A percentile compares a stretch with the other conserved stretches of the same genome.
These are phyloP conservation scores for Boletellus sp. DNA, from an alignment of 768 basidiomycete genomes.

Conservation along the genomic window DNA sequence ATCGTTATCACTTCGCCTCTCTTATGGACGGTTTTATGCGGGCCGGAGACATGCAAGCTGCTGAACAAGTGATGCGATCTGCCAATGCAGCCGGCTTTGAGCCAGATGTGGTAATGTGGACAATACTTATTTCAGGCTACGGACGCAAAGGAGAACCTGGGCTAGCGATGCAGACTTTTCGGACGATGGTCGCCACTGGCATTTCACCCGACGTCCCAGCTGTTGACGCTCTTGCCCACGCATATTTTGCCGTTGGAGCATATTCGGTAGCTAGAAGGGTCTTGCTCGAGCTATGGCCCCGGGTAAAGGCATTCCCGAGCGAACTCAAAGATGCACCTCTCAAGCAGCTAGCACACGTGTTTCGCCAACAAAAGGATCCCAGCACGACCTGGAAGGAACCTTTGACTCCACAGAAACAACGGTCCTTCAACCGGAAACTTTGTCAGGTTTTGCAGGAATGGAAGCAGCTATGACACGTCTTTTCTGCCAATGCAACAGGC, in stretches of 20 bases:
- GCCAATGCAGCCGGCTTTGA: slow-evolving; percentile 47
- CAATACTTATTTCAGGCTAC: slow-evolving; percentile 70
- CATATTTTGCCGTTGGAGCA: slow-evolving; percentile 57
- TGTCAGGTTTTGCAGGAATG: slow-evolving; percentile 25
- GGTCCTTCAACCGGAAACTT: slow-evolving; percentile 39
- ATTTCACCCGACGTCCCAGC: slow-evolving; percentile 67
- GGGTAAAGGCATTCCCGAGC: slow-evolving; percentile 57
- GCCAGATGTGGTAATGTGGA: slow-evolving; percentile 68
- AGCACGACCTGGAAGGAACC: slow-evolving; percentile 13
- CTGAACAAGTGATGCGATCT: slow-evolving; percentile 52
- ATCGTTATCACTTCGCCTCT: slow-evolving; percentile 67
- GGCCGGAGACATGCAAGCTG: slow-evolving; percentile 55
- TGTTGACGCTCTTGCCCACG: slow-evolving; percentile 67
- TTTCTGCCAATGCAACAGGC: neutral
- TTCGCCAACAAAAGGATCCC: slow-evolving; percentile 34
- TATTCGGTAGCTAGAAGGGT: slow-evolving; percentile 48
- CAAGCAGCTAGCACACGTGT: slow-evolving; percentile 41
- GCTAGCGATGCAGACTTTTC: slow-evolving; percentile 52
- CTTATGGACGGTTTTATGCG: slow-evolving; percentile 72
- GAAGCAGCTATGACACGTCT: slow-evolving; percentile 10
- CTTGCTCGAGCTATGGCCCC: slow-evolving; percentile 61
- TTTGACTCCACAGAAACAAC: slow-evolving; percentile 33
- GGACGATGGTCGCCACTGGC: slow-evolving; percentile 57
- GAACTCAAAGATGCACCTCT: slow-evolving; percentile 44
- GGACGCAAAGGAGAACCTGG: slow-evolving; percentile 56